These are phyloP conservation scores for Tulasnella sp. DNA, from an alignment of 768 basidiomycete genomes.

Conservation along the genomic window DNA sequence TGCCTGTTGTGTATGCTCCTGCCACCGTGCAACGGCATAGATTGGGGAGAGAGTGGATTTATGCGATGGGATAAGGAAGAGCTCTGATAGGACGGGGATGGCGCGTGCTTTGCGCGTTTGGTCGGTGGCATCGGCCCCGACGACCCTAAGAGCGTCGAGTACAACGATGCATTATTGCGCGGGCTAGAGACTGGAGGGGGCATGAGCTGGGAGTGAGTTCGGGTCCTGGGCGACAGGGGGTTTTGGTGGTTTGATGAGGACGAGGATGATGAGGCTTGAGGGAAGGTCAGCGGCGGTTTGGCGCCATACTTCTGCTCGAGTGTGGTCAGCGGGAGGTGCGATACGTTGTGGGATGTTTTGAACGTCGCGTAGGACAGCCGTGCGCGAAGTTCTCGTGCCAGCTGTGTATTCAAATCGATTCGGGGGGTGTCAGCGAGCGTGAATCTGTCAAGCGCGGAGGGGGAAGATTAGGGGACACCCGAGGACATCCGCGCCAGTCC, in stretches of 20 bases:
- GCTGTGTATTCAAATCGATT: conserved; percentile 32
- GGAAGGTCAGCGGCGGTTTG: conserved; percentile 9
- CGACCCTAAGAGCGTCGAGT: conserved; percentile 16
- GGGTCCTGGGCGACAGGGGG: conserved; percentile 17
- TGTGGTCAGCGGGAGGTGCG: conserved; percentile 54
- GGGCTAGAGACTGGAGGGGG: conserved; percentile 17
- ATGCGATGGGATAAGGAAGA: background rate
- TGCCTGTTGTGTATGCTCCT: background rate
- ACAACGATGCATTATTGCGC: conserved; percentile 7
- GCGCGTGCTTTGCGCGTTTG: conserved; percentile 17
- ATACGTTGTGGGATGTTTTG: conserved; percentile 66
- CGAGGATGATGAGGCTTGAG: conserved; percentile 8
- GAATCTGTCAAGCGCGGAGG: too few species aligned
- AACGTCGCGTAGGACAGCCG: conserved; percentile 75
- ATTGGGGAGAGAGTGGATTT: background rate
- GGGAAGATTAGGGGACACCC: background rate
- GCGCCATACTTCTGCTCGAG: conserved; percentile 35
- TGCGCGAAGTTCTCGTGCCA: conserved; percentile 68
- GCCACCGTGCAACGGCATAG: background rate
- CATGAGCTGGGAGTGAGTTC: conserved; percentile 16
- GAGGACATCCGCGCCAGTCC: background rate
- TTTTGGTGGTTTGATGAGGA: conserved; percentile 1
- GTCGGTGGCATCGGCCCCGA: conserved; percentile 2
- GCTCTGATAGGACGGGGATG: background rate
- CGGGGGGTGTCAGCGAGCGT: background rate